Percentiles rank a stretch among this genome's conserved stretches.
phyloP scores from a whole-genome alignment of 495 filamentous ascomycete species.

The Podospora fimiseda region DNA sequence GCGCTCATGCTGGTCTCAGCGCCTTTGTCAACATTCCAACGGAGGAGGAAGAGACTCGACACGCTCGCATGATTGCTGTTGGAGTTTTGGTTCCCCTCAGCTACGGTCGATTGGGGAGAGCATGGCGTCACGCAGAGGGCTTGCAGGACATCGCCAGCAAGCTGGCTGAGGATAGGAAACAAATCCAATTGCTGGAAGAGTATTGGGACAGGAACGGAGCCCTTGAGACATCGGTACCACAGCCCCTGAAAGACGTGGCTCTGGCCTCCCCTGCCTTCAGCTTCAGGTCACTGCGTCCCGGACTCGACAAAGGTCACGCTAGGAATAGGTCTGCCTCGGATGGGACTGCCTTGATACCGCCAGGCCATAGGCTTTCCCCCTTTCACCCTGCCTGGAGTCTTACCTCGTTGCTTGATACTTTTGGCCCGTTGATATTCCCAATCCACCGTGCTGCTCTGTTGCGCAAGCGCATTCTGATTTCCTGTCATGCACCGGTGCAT shows the following conservation, averaged over 20 bases:
- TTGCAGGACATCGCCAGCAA: constrained; percentile 65
- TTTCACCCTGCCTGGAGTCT: constrained; percentile 85
- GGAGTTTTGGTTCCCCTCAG: constrained; percentile 81
- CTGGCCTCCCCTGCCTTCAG: constrained; percentile 44
- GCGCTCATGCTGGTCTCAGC: constrained; percentile 77
- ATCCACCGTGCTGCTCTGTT: constrained; percentile 83
- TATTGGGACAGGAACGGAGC: constrained; percentile 70
- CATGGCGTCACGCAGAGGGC: constrained; percentile 78
- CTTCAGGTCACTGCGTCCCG: constrained; percentile 24
- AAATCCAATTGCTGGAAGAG: constrained; percentile 59
- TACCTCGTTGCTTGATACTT: constrained; percentile 64
- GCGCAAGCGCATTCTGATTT: constrained; percentile 80
- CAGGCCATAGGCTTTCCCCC: constrained; percentile 64
- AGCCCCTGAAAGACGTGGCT: constrained; percentile 49
- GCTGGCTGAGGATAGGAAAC: constrained; percentile 47
- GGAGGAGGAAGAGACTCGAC: constrained; percentile 64
- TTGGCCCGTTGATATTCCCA: constrained; percentile 87
- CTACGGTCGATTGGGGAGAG: constrained; percentile 78
- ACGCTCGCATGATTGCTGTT: constrained; percentile 88
- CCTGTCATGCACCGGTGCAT: constrained; percentile 78
- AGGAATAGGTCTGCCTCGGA: constrained; percentile 56
- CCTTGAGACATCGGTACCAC: constrained; percentile 39
- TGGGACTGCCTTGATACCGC: constrained; percentile 53
- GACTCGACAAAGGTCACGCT: constrained; percentile 35
- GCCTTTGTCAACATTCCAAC: constrained; percentile 85